phyloP scores from a whole-genome alignment of 495 filamentous ascomycete species.

The Paragyromitra xinjiangensis region DNA sequence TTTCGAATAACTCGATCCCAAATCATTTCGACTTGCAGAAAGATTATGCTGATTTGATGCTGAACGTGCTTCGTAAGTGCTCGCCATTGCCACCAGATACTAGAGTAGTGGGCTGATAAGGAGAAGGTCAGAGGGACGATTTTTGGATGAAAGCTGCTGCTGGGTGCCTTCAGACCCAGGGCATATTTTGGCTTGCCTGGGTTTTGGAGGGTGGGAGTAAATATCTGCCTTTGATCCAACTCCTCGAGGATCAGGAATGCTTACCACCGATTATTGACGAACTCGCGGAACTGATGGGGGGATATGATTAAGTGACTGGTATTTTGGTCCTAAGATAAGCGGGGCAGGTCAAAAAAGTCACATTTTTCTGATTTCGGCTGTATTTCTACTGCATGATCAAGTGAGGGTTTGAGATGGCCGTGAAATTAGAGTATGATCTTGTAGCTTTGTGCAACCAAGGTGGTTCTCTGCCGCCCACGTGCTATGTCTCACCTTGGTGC shows the following conservation, averaged over 20 bases:
- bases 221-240: background rate
- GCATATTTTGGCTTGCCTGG: conserved; percentile 11
- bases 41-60: background rate
- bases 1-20: background rate
- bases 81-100: background rate
- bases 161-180: background rate
- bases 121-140: background rate
- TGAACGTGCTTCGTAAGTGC: background rate
- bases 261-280: conserved; percentile 1
- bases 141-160: background rate
- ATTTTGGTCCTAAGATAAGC: background rate
- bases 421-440: background rate
- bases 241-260: background rate
- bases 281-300: background rate
- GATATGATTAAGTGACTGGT: background rate
- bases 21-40: background rate
- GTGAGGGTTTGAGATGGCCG: background rate
- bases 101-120: background rate
- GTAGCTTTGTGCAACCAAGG: background rate
- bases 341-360: background rate
- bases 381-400: background rate
- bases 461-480: background rate
- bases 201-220: background rate
- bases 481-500: background rate
- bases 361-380: background rate